These are phyloP conservation scores for Periconia sp. DNA, from an alignment of 2,329 filamentous ascomycete genomes.

Conservation along the genomic window DNA sequence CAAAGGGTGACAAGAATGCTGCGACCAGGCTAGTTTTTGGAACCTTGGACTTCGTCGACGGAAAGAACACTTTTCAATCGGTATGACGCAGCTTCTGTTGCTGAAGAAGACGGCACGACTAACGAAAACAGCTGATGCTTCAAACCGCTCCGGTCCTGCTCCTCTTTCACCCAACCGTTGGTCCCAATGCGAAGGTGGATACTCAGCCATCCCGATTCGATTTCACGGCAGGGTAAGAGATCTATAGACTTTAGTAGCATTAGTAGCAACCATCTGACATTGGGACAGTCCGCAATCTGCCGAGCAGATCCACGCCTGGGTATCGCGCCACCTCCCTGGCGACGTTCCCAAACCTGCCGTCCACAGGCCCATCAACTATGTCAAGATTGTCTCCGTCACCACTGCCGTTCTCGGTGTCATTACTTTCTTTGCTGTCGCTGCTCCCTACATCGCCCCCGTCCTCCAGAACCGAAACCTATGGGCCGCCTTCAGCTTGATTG, in stretches of 20 bases:
- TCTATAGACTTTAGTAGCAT: neutral
- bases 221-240: constrained; percentile 77
- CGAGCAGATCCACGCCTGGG: constrained; percentile 79
- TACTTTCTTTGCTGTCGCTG: constrained; percentile 73
- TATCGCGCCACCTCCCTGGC: constrained; percentile 75
- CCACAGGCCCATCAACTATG: constrained; percentile 85
- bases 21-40: constrained; percentile 78
- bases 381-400: constrained; percentile 71
- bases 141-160: constrained; percentile 93
- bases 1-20: constrained; percentile 77
- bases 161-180: constrained; percentile 83
- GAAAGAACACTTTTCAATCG: constrained; percentile 83
- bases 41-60: constrained; percentile 86
- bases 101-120: constrained; percentile 10
- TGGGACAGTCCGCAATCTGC: constrained; percentile 70
- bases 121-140: constrained; percentile 74
- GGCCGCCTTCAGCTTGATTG: constrained; percentile 87
- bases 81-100: constrained; percentile 59
- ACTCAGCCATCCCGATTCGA: constrained; percentile 79
- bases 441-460: constrained; percentile 79
- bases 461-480: constrained; percentile 91
- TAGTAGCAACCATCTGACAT: constrained; percentile 15
- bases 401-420: constrained; percentile 72
- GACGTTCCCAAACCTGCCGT: constrained; percentile 75
- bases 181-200: constrained; percentile 75